phyloP scores from a whole-genome alignment of 2,329 filamentous ascomycete genomes.

The Colletotrichum lentis region DNA sequence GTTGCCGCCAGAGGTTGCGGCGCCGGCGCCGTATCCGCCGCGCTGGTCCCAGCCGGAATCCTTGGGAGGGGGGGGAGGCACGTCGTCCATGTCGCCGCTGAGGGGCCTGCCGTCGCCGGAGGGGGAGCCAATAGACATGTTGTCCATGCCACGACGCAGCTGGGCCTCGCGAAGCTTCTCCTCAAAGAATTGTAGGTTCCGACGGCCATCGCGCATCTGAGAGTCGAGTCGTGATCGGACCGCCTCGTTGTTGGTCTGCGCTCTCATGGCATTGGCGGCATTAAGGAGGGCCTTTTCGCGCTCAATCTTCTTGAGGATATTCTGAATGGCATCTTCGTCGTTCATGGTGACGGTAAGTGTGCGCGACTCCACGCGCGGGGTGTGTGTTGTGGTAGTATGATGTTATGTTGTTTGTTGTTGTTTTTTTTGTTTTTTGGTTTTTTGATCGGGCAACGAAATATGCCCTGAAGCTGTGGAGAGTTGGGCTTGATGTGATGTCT shows the following conservation, averaged over 20 bases:
- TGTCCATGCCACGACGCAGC: constrained; percentile 76
- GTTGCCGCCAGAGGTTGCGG: constrained; percentile 71
- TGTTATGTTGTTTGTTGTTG: background rate
- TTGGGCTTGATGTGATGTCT: background rate
- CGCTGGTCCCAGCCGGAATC: constrained; percentile 56
- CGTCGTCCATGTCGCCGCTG: constrained; percentile 57
- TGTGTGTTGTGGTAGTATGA: constrained; percentile 5
- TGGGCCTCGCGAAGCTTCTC: constrained; percentile 89
- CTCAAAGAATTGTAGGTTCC: constrained; percentile 96
- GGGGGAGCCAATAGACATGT: constrained; percentile 68
- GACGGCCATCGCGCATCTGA: constrained; percentile 90
- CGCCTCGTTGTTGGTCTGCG: constrained; percentile 91
- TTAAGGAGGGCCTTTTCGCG: constrained; percentile 95
- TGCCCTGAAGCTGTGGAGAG: background rate
- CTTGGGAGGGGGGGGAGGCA: constrained; percentile 77
- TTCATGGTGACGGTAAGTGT: constrained; percentile 61
- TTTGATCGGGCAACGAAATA: constrained; percentile 1
- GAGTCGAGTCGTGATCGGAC: constrained; percentile 91
- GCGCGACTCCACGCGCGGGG: constrained; percentile 50
- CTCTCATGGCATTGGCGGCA: constrained; percentile 92
- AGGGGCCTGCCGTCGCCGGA: constrained; percentile 53
- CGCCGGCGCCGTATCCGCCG: constrained; percentile 50
- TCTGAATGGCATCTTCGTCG: constrained; percentile 72
- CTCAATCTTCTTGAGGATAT: constrained; percentile 97
- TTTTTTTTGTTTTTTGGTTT: background rate